These are phyloP conservation scores for Sisymbrium altissimum DNA, from an alignment of 345 rosid species.

Conservation along the genomic window DNA sequence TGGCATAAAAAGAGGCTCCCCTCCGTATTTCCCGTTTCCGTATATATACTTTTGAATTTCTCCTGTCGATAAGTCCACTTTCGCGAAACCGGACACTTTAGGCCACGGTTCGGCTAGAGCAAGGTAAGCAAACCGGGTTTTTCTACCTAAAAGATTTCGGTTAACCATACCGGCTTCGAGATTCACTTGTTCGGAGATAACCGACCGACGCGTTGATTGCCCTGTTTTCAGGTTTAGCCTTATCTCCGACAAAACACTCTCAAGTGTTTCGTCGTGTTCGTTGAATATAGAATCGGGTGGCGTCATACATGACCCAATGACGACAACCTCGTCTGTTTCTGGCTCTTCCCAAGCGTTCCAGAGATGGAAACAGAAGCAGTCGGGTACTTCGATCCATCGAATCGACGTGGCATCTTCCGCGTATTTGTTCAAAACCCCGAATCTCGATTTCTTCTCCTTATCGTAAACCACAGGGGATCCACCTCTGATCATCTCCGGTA, in stretches of 20 bases:
- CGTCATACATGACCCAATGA: slow-evolving; percentile 84
- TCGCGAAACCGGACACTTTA: slow-evolving; percentile 81
- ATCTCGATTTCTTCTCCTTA: slow-evolving; percentile 61
- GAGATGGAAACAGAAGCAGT: slow-evolving; percentile 83
- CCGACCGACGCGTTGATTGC: slow-evolving; percentile 56
- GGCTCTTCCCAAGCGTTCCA: slow-evolving; percentile 98
- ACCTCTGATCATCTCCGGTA: slow-evolving; percentile 66
- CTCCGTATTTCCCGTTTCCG: slow-evolving; percentile 59
- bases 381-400: slow-evolving; percentile 57
- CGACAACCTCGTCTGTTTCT: slow-evolving; percentile 70
- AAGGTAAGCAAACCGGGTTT: slow-evolving; percentile 55
- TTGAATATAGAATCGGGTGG: slow-evolving; percentile 86
- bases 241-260: slow-evolving; percentile 76
- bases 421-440: slow-evolving; percentile 60
- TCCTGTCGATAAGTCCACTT: slow-evolving; percentile 61
- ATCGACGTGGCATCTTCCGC: slow-evolving; percentile 40
- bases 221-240: slow-evolving; percentile 66
- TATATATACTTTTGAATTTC: slow-evolving; percentile 48
- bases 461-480: slow-evolving; percentile 85
- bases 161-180: slow-evolving; percentile 91
- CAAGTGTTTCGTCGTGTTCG: slow-evolving; percentile 65
- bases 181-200: slow-evolving; percentile 53
- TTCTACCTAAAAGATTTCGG: slow-evolving; percentile 64
- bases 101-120: slow-evolving; percentile 92
- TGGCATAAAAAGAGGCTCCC: slow-evolving; percentile 72